Base-by-base conservation (phyloP, 106 monocot genomes). In the Cymbidium sinense region DNA sequence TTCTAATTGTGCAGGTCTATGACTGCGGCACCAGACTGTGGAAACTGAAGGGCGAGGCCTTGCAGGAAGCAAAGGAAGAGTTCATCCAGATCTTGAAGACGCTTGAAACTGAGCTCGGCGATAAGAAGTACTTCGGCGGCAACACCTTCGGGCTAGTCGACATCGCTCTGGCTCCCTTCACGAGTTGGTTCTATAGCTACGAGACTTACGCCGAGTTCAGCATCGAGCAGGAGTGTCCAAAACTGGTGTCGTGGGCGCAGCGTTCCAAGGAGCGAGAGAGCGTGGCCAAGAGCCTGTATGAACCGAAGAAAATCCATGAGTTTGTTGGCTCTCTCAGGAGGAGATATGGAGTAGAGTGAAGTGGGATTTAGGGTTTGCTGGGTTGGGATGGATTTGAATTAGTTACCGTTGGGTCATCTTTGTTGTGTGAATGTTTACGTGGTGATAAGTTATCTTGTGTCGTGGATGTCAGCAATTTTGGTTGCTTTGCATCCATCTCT, bases 121-220 rank as follows among this genome's bases (percentile, higher is more conserved):
- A 89, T 74, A 85, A 87, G 81, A 75, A 35, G 31, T 88, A 79
- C 77, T 88, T 91, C 34, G 84, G 87, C 13, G 84, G 87, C 13
- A 87, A 87, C 9, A 7, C 33, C 10, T 76, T 76, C 10, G 76
- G 76, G 18, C 7, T 64, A 17, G 44, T 89, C 7, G 88, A 89
- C 79, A 54, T 89, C 2, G 55, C 77, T 2, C 73, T 89, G 7
- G 76, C 81, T 29, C 77, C 81, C 20, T 86, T 81, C 65, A 18
- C 81, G 0, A 27, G 51, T 21, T 86, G 86, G 83, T 86, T 75
- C 76, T 34, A 76, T 44, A 35, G 76, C 20, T 88, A 78, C 75
- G 86, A 88, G 77, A 51, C 5, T 0, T 54, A 0, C 9, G 86
- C 39, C 7, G 67, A 27, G 11, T 77, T 91, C 69, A 82, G 72